Evolutionary conservation across 306 rosid species (phyloP).

Genomic region (Cicer yamashitae): DNA sequence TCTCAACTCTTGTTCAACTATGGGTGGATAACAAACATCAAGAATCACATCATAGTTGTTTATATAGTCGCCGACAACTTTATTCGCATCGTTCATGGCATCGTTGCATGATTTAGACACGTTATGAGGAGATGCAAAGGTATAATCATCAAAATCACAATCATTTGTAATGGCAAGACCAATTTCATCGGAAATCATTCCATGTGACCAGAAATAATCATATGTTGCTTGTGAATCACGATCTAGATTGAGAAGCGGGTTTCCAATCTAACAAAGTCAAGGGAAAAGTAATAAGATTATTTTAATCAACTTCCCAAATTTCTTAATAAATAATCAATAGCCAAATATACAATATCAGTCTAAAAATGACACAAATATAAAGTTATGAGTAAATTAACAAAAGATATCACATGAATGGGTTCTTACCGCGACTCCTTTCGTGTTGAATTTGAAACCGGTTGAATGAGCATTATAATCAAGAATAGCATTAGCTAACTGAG

Average conservation of each 20-base stretch:
- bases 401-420: conserved; percentile 26
- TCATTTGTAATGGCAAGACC: conserved; percentile 70
- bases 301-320: not conserved
- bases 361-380: not conserved
- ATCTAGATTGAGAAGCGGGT: conserved; percentile 79
- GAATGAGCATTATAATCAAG: conserved; percentile 72
- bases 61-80: conserved; percentile 64
- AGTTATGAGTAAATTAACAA: conserved; percentile 18
- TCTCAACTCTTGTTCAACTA: conserved; percentile 84
- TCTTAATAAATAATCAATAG: not conserved
- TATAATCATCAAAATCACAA: conserved; percentile 78
- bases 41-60: conserved; percentile 82
- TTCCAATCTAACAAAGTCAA: conserved; percentile 66
- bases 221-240: conserved; percentile 69
- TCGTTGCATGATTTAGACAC: conserved; percentile 56
- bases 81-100: conserved; percentile 60
- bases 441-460: conserved; percentile 75
- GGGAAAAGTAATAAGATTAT: not conserved
- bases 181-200: conserved; percentile 93
- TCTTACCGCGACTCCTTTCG: conserved; percentile 86
- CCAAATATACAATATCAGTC: not conserved
- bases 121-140: conserved; percentile 60
- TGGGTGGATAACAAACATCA: conserved; percentile 89
- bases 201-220: conserved; percentile 92
- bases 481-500: conserved; percentile 72